phyloP scores from a whole-genome alignment of 306 rosid genomes.

The Ormosia semicastrata region DNA sequence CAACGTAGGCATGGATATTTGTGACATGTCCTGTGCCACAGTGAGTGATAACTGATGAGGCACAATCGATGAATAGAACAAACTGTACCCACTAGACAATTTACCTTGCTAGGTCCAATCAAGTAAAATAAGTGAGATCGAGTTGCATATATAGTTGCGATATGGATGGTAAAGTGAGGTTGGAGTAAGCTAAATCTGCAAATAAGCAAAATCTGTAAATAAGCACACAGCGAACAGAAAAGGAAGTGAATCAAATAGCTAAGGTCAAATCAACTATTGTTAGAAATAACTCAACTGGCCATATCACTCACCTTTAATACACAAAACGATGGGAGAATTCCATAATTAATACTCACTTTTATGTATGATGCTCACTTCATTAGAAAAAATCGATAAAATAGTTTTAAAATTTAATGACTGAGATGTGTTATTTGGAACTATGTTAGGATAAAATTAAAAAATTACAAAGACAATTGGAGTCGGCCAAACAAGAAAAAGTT shows the following conservation, averaged over 20 bases:
- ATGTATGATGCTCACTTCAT: too few species aligned
- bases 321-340: not conserved
- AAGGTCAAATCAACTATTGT: not conserved
- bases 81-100: constrained; percentile 21
- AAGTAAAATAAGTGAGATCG: constrained; percentile 11
- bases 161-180: not conserved
- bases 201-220: not conserved
- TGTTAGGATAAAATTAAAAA: too few species aligned
- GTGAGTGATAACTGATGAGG: not conserved
- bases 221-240: not conserved
- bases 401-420: too few species aligned
- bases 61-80: constrained; percentile 24
- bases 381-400: too few species aligned
- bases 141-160: not conserved
- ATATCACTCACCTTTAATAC: not conserved
- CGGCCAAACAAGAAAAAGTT: too few species aligned
- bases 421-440: too few species aligned
- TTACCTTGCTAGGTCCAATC: constrained; percentile 31
- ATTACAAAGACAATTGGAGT: too few species aligned
- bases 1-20: constrained; percentile 22
- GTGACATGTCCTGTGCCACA: constrained; percentile 30
- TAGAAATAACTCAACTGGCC: not conserved
- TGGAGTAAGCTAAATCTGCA: not conserved
- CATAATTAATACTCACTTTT: too few species aligned
- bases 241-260: not conserved